Evolutionary conservation across 2,329 filamentous ascomycete species (phyloP).

Genomic region (Nemania abortiva): DNA sequence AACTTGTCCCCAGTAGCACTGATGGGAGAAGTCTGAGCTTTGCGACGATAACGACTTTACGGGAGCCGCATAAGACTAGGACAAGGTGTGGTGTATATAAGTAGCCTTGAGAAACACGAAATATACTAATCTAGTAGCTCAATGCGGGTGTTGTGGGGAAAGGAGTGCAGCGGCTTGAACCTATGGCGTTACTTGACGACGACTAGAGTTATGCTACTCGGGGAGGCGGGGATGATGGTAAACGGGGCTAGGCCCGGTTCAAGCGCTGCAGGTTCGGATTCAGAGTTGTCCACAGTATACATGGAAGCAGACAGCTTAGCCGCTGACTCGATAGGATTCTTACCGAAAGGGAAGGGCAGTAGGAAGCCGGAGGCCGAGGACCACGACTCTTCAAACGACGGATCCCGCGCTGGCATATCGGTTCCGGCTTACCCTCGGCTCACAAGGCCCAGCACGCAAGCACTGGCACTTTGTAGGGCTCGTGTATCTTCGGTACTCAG

Average conservation of each 20-base stretch:
- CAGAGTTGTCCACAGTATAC: conserved; percentile 17
- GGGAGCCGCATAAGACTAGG: conserved; percentile 8
- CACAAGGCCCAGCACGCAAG: conserved; percentile 15
- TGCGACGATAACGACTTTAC: not conserved
- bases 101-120: conserved; percentile 6
- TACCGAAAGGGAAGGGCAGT: not conserved
- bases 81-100: not conserved
- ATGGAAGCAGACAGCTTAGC: conserved; percentile 6
- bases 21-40: not conserved
- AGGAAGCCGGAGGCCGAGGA: conserved; percentile 17
- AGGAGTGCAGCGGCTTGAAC: conserved; percentile 18
- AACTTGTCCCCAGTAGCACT: not conserved
- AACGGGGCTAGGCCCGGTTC: conserved; percentile 8
- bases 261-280: conserved; percentile 13
- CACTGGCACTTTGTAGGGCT: conserved; percentile 13
- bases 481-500: conserved; percentile 24
- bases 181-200: conserved; percentile 26
- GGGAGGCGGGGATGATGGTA: conserved; percentile 32
- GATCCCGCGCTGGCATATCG: conserved; percentile 24
- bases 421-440: conserved; percentile 3
- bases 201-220: conserved; percentile 21
- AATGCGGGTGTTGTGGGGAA: conserved; percentile 30
- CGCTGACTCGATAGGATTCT: conserved; percentile 4
- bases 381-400: conserved; percentile 14
- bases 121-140: conserved; percentile 17